A percentile compares a stretch with the other conserved stretches of the same genome.
These are phyloP conservation scores for Populus tremula DNA, from an alignment of 345 rosid species.

Conservation along the genomic window DNA sequence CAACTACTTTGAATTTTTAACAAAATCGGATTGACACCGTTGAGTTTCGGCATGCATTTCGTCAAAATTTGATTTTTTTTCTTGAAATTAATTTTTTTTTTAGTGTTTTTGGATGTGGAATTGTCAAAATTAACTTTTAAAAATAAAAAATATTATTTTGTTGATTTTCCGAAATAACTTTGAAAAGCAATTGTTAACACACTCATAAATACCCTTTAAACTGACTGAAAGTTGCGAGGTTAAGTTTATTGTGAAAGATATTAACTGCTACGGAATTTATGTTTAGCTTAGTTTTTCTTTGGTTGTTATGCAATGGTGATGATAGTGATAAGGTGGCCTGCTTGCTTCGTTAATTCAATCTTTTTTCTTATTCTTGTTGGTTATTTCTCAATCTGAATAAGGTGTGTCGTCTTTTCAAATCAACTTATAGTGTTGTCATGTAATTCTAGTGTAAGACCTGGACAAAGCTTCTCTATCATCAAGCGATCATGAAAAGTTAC, in stretches of 20 bases:
- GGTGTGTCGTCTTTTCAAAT: not conserved
- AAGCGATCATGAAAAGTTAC: not conserved
- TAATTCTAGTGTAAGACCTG: not conserved
- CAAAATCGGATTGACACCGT: not conserved
- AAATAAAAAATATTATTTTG: no score
- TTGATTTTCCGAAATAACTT: no score
- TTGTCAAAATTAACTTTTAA: no score
- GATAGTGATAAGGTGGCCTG: not conserved
- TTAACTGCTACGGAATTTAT: constrained; percentile 1
- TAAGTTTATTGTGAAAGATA: not conserved
- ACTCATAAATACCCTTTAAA: no score
- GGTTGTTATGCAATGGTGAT: not conserved
- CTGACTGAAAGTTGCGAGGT: constrained; percentile 1
- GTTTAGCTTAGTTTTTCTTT: not conserved
- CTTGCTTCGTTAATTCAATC: not conserved
- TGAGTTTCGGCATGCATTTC: no score
- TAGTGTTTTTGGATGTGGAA: no score
- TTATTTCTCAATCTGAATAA: constrained; percentile 8
- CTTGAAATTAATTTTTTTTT: no score
- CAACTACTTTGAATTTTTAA: not conserved
- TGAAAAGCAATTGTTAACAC: no score
- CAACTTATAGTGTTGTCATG: not conserved
- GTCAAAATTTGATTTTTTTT: no score
- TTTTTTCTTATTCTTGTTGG: not conserved
- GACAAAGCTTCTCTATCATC: not conserved